Evolutionary conservation across 176 grass and related monocot species (phyloP), one percentile per base, ranked within the genome.

Genomic region (Oryza glaberrima): DNA sequence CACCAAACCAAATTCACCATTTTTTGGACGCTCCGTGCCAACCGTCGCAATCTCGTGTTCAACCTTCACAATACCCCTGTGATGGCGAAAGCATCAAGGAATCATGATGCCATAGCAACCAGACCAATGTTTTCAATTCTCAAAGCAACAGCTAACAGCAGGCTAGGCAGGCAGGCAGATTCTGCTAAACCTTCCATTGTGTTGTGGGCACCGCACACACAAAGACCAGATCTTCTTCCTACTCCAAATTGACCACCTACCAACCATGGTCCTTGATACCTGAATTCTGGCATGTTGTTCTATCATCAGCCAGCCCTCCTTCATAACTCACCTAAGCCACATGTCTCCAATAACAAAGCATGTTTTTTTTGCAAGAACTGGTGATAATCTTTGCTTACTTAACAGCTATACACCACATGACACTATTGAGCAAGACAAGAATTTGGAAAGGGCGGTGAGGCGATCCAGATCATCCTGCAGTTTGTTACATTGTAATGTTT

Each of bases 241-340:
- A 8, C 76, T 36, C 76, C 81, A 38, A 80, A 89, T 80, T 76
- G 82, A 89, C 82, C 76, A 0, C 47, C 47, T 69, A 84, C 82
- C 87, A 80, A 19, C 87, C 47, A 36, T 80, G 70, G 14, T 25
- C n/a, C 2, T 2, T 40, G 1, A 19, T 26, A 46, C 44, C 14
- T 9, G 32, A 41, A 22, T 12, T 9, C 60, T 19, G 14, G 11
- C 56, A 72, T 78, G 65, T 14, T 77, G 70, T 32, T 26, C 51
- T 76, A 17, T 72, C 67, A 26, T 45, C 83, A 38, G 38, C 17
- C 83, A 38, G 38, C 17, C 2, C 6, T 38, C 17, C 54, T 3
- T 49, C 22, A 22, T 74, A 58, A 49, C 14, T 19, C 72, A 51
- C 28, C 14, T 45, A 26, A 11, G 81, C 10, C 22, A 17, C 58